These are phyloP conservation scores for Gleditsia sinensis DNA, from an alignment of 306 rosid species.

Conservation along the genomic window DNA sequence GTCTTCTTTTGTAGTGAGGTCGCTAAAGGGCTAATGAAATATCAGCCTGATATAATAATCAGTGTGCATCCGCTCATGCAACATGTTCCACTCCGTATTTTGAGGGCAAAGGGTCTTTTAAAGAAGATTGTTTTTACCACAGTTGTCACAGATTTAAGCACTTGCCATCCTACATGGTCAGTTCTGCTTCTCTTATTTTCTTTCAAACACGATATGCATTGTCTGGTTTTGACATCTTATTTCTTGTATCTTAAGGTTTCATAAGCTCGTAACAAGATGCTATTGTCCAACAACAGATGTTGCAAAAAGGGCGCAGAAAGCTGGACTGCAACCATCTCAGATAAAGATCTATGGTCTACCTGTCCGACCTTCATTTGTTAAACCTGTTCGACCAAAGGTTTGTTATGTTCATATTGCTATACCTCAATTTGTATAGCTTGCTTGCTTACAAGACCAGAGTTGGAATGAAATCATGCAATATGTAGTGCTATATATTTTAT, in stretches of 20 bases:
- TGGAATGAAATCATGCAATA: neutral
- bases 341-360: constrained; percentile 19
- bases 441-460: constrained; percentile 3
- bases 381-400: constrained; percentile 90
- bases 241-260: constrained; percentile 73
- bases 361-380: constrained; percentile 46
- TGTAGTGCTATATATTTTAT: constrained; percentile 5
- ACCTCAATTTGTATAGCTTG: constrained; percentile 9
- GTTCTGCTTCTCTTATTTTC: constrained; percentile 31
- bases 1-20: constrained; percentile 51
- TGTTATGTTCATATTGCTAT: constrained; percentile 18
- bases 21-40: constrained; percentile 91
- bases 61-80: constrained; percentile 99
- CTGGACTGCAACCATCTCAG: constrained; percentile 70
- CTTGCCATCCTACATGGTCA: constrained; percentile 99
- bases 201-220: neutral
- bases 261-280: constrained; percentile 97
- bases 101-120: constrained; percentile 87
- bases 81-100: constrained; percentile 91
- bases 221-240: constrained; percentile 39
- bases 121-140: constrained; percentile 94
- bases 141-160: constrained; percentile 95
- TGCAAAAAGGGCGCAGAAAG: constrained; percentile 80
- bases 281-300: constrained; percentile 94
- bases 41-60: constrained; percentile 95